Conservation (phyloP, 2,329 filamentous ascomycete genomes). For the Didymella arachidicola region DNA sequence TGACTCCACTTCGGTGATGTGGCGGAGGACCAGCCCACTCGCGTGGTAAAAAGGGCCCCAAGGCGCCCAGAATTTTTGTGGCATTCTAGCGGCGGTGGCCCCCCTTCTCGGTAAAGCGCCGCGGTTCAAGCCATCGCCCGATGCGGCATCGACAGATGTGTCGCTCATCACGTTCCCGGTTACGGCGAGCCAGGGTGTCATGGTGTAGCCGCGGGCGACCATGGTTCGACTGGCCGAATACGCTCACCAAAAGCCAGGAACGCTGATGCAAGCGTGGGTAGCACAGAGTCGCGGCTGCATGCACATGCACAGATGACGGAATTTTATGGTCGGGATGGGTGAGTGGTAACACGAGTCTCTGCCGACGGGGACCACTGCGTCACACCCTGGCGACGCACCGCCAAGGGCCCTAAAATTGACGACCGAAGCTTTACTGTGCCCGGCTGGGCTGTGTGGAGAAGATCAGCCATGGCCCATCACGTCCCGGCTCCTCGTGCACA, state of each 20-base stretch:
- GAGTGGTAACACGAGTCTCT: conserved; percentile 43
- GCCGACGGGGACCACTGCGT: conserved; percentile 45
- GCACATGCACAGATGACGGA: conserved; percentile 44
- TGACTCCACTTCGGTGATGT: conserved; percentile 36
- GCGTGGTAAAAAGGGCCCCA: conserved; percentile 38
- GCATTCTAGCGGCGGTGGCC: conserved; percentile 38
- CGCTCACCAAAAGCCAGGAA: conserved; percentile 43
- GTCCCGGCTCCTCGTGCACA: conserved; percentile 22
- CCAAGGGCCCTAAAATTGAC: conserved; percentile 41
- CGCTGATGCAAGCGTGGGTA: conserved; percentile 33
- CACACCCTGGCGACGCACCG: conserved; percentile 26
- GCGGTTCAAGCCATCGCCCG: conserved; percentile 28
- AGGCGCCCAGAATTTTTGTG: conserved; percentile 37
- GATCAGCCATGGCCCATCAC: conserved; percentile 34
- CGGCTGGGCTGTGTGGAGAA: conserved; percentile 37
- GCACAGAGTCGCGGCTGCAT: conserved; percentile 34
- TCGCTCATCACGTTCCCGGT: conserved; percentile 30
- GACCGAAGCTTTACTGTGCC: conserved; percentile 44
- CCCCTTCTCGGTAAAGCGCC: conserved; percentile 33
- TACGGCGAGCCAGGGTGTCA: conserved; percentile 24
- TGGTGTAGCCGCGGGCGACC: conserved; percentile 25
- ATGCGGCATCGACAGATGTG: conserved; percentile 34
- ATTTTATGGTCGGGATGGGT: conserved; percentile 39
- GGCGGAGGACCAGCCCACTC: conserved; percentile 36
- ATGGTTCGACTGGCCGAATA: conserved; percentile 19